Evolutionary conservation across 2,329 filamentous ascomycete genomes (phyloP).

Genomic region (Didymella segeticola): DNA sequence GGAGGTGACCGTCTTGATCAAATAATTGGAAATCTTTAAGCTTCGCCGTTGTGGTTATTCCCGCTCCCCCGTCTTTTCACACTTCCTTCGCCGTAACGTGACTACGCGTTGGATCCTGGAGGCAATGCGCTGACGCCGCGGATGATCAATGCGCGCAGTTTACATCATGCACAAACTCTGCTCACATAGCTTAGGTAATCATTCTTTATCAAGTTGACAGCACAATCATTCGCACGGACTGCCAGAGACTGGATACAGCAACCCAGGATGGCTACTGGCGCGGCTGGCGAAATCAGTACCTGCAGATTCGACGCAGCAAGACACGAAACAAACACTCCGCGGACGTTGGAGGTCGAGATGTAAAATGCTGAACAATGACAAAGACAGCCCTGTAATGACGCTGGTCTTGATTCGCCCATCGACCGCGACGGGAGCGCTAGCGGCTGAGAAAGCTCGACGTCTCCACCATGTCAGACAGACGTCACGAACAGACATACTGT

Average conservation of each 20-base stretch:
- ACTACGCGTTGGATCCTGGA: constrained; percentile 2
- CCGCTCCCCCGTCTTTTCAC: background rate
- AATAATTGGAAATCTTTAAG: background rate
- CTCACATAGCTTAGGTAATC: no score
- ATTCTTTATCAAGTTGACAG: background rate
- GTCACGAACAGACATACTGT: constrained; percentile 34
- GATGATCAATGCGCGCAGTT: constrained; percentile 7
- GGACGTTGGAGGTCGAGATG: constrained; percentile 7
- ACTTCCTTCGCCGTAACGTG: background rate
- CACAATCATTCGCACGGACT: background rate
- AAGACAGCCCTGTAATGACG: background rate
- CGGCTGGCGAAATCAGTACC: constrained; percentile 10
- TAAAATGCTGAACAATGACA: constrained; percentile 8
- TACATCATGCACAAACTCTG: constrained; percentile 14
- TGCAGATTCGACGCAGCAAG: constrained; percentile 7
- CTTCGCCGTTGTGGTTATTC: background rate
- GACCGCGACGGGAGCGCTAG: constrained; percentile 22
- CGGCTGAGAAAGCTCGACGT: constrained; percentile 25
- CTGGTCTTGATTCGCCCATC: background rate
- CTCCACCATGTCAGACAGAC: constrained; percentile 42
- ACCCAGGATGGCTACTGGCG: background rate
- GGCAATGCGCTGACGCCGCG: constrained; percentile 3
- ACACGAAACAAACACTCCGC: constrained; percentile 6
- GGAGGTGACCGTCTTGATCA: no score
- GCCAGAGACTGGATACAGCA: background rate